These are phyloP conservation scores for Allomyces javanicus DNA, from an alignment of 192 early-diverging fungal genomes.

Conservation along the genomic window DNA sequence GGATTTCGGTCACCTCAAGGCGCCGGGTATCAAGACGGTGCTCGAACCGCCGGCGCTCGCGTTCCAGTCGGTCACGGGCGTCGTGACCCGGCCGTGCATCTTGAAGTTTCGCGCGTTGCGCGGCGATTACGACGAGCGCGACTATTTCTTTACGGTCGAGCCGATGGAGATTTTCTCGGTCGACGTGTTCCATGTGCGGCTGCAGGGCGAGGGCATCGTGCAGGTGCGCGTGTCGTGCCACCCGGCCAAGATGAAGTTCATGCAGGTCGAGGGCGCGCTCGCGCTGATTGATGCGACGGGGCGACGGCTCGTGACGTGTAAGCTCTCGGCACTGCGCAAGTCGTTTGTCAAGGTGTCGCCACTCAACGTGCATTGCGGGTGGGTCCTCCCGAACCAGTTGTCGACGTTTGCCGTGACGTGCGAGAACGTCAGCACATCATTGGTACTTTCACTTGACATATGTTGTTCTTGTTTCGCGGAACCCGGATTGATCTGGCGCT, in stretches of 20 bases:
- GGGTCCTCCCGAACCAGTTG: conserved; percentile 30
- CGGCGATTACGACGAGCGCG: conserved; percentile 31
- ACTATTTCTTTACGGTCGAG: conserved; percentile 31
- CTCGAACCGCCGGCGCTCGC: conserved; percentile 23
- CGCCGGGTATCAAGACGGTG: conserved; percentile 15
- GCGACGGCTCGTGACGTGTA: conserved; percentile 21
- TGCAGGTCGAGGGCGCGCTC: conserved; percentile 21
- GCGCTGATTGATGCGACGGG: conserved; percentile 32
- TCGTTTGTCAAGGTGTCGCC: conserved; percentile 30
- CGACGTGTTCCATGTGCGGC: conserved; percentile 19
- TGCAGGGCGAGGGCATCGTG: conserved; percentile 33
- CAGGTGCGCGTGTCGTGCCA: conserved; percentile 29
- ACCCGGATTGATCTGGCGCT: too few relatives aligned
- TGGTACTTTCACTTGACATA: too few relatives aligned
- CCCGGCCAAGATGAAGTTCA: conserved; percentile 21
- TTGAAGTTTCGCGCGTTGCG: conserved; percentile 28
- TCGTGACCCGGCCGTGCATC: conserved; percentile 21
- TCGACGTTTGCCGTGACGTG: conserved; percentile 22
- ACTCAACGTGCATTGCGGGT: conserved; percentile 26
- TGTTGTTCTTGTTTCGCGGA: too few relatives aligned
- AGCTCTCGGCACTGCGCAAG: conserved; percentile 20
- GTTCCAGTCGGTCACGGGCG: conserved; percentile 29
- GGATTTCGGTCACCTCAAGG: conserved; percentile 21
- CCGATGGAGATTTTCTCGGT: conserved; percentile 30
- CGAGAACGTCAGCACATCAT: conserved; percentile 19